Percentiles rank a stretch among this genome's conserved stretches.
Conservation (phyloP, 768 basidiomycete species). For the Agaricus subrufescens region DNA sequence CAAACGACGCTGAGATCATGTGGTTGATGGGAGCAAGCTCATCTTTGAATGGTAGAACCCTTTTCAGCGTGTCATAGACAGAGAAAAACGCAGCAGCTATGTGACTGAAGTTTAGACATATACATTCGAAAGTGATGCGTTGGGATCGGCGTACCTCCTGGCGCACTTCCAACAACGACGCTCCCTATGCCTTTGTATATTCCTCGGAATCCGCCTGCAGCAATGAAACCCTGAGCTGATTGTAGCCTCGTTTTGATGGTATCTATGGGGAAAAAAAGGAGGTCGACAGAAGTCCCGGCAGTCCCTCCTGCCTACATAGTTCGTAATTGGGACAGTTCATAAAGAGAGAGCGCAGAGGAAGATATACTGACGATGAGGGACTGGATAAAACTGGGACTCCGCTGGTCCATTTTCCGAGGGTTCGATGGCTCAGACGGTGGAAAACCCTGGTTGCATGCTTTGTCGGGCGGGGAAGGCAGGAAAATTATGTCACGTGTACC, state of each 20-base stretch:
- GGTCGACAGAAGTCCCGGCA: conserved; percentile 92
- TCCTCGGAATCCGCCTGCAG: conserved; percentile 83
- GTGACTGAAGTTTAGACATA: neutral
- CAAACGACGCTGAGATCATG: conserved; percentile 54
- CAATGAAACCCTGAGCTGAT: conserved; percentile 77
- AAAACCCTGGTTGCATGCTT: neutral
- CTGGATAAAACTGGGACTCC: conserved; percentile 39
- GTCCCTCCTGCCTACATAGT: conserved; percentile 69
- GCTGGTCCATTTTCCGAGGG: conserved; percentile 4
- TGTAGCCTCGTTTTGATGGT: conserved; percentile 96
- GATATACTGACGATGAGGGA: conserved; percentile 38
- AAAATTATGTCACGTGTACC: conserved; percentile 1
- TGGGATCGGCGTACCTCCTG: conserved; percentile 65
- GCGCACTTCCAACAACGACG: conserved; percentile 91
- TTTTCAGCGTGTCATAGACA: conserved; percentile 88
- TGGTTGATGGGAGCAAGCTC: conserved; percentile 58
- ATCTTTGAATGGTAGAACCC: conserved; percentile 54
- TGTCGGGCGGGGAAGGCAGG: neutral
- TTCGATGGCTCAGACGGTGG: neutral
- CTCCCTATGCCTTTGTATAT: conserved; percentile 94
- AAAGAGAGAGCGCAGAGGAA: neutral
- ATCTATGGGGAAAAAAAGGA: conserved; percentile 95
- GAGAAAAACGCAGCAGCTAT: conserved; percentile 94
- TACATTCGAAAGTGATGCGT: neutral
- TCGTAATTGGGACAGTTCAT: conserved; percentile 2